These are phyloP conservation scores for Chlorella sp. DNA, from an alignment of 139 green algal genomes.

Conservation along the genomic window DNA sequence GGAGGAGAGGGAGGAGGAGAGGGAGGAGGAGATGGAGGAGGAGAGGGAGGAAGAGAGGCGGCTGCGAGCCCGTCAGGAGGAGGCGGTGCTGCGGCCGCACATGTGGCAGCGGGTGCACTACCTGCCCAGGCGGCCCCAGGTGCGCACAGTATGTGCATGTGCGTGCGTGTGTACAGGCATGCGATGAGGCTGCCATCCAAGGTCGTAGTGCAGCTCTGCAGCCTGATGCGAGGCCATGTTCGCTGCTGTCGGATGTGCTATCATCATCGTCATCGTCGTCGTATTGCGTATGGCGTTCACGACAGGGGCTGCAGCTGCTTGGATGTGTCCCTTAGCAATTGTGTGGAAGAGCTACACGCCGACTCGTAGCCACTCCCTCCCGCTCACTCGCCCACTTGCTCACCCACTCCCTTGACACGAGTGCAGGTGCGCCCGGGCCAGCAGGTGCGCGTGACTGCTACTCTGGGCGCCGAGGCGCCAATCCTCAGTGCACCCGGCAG, in stretches of 20 bases:
- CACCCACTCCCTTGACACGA: not conserved
- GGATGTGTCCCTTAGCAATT: too few species aligned
- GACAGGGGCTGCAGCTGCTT: not conserved
- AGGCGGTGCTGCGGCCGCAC: slow-evolving; percentile 8
- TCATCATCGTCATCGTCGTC: not conserved
- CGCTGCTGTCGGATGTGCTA: not conserved
- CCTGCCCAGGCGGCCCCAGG: not conserved
- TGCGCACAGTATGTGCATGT: not conserved
- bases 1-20: not conserved
- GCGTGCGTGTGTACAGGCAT: not conserved
- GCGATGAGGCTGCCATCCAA: too few species aligned
- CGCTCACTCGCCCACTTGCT: too few species aligned
- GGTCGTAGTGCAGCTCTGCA: too few species aligned
- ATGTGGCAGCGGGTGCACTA: slow-evolving; percentile 28
- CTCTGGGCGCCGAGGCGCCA: not conserved
- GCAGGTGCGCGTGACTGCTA: not conserved
- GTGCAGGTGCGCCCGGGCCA: not conserved
- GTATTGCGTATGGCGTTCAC: not conserved
- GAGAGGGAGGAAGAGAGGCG: not conserved
- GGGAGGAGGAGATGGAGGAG: not conserved
- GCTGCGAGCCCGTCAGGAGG: not conserved
- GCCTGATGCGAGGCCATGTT: too few species aligned
- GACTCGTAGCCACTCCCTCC: too few species aligned
- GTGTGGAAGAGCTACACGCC: too few species aligned
- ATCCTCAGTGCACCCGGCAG: not conserved